Evolutionary conservation across 164 flowering plant species (phyloP).

Genomic region (Chloranthus sessilifolius): DNA sequence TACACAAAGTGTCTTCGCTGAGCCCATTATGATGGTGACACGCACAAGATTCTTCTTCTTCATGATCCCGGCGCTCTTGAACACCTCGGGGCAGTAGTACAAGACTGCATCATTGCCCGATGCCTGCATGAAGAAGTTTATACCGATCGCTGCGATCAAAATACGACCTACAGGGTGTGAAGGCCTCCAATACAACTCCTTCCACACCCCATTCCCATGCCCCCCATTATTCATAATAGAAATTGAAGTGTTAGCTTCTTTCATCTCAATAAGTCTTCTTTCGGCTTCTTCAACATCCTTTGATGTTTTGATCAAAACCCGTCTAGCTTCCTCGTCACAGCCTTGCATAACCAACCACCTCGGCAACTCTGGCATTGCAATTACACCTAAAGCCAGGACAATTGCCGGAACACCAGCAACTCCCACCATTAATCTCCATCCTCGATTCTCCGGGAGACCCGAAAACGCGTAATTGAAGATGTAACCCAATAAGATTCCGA

Average conservation of each 20-base stretch:
- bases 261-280: conserved; percentile 42
- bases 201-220: conserved; percentile 51
- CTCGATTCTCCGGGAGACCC: conserved; percentile 29
- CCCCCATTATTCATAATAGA: conserved; percentile 8
- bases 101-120: conserved; percentile 88
- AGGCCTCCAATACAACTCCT: conserved; percentile 46
- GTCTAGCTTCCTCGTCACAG: conserved; percentile 40
- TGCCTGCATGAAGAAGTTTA: conserved; percentile 93
- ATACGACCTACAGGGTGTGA: conserved; percentile 44
- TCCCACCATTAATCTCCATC: conserved; percentile 85
- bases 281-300: conserved; percentile 48
- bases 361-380: conserved; percentile 82
- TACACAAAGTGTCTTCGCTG: conserved; percentile 54
- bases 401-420: conserved; percentile 60
- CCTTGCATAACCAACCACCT: conserved; percentile 82
- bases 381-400: conserved; percentile 38
- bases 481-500: conserved; percentile 73
- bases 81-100: conserved; percentile 70
- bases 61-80: conserved; percentile 59
- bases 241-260: conserved; percentile 17
- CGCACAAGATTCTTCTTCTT: conserved; percentile 29
- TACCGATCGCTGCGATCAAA: conserved; percentile 63
- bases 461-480: conserved; percentile 47
- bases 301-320: conserved; percentile 44
- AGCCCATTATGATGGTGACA: conserved; percentile 68